Base-by-base conservation (phyloP, 2,329 filamentous ascomycete species). In the Colletotrichum euphorbiae region DNA sequence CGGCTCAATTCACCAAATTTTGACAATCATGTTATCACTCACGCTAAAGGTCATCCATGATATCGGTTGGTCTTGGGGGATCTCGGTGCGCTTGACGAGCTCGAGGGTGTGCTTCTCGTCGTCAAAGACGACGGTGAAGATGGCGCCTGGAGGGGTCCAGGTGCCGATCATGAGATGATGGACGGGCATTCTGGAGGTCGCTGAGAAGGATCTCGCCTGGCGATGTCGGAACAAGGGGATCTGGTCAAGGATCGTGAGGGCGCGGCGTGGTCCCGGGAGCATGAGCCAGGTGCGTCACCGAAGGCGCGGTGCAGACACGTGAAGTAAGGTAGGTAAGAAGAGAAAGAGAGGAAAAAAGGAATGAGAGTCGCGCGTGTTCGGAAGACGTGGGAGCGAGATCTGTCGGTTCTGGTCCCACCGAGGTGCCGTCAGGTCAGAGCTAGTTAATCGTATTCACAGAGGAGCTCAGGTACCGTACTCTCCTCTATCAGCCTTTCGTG, bases 31-130 rank as follows among this genome's bases (percentile, higher is more conserved):
- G 33, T 54, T 38, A 75, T 19, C 48, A 52, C 90, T 81, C 83
- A 93, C 92, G 78, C 93, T 91, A 75, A 97, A 95, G 15, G 93
- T 91, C 91, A 97, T 95, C 93, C 93, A 97, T 68, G 93, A 97
- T 72, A 97, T 96, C 7, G 93, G 92, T 80, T 97, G 93, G 71
- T 95, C 91, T 59, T 91, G 80, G 4, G 93, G 91, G 64, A 97
- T 96, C 67, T 90, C 88, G 1, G 93, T 96, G 73, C 91, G 89
- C 82, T 95, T 94, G 75, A 97, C 82, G 75, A 96, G 80, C 72
- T 90, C 87, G 69, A 97, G 81, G 6, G 90, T 90, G 71, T 94
- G 82, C 43, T 88, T 89, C 79, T 94, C 91, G 73, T 95, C 93
- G 80, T 97, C 92, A 77, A 97, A 97, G 69, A 90, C 88, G 69